Percentiles rank a stretch among this genome's conserved stretches.
Conservation (phyloP, 2,329 filamentous ascomycete species). For the Hymenoscyphus fraxineus region DNA sequence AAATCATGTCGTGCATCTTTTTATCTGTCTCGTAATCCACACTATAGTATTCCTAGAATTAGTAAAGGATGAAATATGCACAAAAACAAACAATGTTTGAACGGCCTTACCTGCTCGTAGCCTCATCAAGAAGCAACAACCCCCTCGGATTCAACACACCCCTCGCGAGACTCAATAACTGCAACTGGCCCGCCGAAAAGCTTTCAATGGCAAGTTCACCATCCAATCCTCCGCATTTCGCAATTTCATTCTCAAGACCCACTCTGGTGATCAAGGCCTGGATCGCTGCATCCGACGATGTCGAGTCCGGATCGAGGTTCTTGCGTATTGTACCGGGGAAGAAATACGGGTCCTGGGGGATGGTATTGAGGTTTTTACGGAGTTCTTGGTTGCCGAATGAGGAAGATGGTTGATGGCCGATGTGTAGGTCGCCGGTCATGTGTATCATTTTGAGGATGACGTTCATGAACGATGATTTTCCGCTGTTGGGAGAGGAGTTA, state of each 20-base stretch:
- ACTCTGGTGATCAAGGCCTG: neutral
- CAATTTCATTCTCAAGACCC: neutral
- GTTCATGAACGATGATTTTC: neutral
- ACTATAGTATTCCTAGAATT: neutral
- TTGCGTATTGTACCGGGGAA: neutral
- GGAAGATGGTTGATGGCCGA: neutral
- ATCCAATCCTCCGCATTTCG: neutral
- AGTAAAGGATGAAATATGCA: neutral
- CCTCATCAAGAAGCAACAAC: conserved; percentile 1
- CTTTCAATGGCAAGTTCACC: neutral
- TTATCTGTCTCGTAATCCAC: conserved; percentile 5
- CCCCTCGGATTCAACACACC: neutral
- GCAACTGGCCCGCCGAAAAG: conserved; percentile 1
- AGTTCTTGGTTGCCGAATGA: conserved; percentile 1
- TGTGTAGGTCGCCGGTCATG: neutral
- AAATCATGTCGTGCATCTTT: conserved; percentile 4
- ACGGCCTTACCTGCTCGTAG: conserved; percentile 2
- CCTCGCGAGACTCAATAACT: conserved; percentile 1
- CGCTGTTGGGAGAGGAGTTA: neutral
- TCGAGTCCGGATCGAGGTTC: neutral
- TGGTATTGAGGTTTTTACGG: neutral
- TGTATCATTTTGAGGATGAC: neutral
- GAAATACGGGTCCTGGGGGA: conserved; percentile 1
- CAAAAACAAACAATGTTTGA: neutral
- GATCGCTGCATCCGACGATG: neutral